Conservation (phyloP, 139 green algal species). For the Zygnema cylindricum region DNA sequence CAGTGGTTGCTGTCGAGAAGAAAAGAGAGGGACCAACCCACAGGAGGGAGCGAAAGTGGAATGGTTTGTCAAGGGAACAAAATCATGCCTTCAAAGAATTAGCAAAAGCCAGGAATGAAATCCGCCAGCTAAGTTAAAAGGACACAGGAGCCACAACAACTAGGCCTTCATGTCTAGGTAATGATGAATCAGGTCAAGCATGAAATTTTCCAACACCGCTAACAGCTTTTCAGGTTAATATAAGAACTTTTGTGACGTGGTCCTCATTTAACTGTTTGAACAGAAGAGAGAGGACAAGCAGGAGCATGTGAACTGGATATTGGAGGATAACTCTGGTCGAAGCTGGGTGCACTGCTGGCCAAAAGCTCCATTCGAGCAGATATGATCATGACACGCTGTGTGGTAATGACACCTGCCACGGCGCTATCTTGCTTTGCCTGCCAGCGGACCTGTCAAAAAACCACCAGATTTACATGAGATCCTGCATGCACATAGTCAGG, state of each 20-base stretch:
- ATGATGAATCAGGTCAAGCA: no score
- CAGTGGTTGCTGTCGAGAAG: slow-evolving; percentile 47
- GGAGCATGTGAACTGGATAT: slow-evolving; percentile 46
- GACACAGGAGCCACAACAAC: not conserved
- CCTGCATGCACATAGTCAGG: no score
- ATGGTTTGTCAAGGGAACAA: slow-evolving; percentile 43
- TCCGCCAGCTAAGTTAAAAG: not conserved
- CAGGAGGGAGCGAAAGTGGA: slow-evolving; percentile 45
- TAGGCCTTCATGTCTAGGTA: no score
- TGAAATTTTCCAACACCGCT: no score
- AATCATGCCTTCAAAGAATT: slow-evolving; percentile 6
- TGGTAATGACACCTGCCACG: slow-evolving; percentile 50
- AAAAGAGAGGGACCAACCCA: slow-evolving; percentile 59
- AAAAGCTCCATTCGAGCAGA: slow-evolving; percentile 28
- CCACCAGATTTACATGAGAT: no score
- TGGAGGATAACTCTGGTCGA: slow-evolving; percentile 44
- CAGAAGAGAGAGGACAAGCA: no score
- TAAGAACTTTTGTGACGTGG: no score
- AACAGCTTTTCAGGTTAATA: no score
- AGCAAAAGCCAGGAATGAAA: not conserved
- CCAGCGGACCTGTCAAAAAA: slow-evolving; percentile 54
- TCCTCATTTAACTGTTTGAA: no score
- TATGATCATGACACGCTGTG: slow-evolving; percentile 49
- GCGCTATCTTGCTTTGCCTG: slow-evolving; percentile 34
- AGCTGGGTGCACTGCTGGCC: slow-evolving; percentile 29